Conservation (phyloP, 2,329 filamentous ascomycete species). For the Fusarium sp. region DNA sequence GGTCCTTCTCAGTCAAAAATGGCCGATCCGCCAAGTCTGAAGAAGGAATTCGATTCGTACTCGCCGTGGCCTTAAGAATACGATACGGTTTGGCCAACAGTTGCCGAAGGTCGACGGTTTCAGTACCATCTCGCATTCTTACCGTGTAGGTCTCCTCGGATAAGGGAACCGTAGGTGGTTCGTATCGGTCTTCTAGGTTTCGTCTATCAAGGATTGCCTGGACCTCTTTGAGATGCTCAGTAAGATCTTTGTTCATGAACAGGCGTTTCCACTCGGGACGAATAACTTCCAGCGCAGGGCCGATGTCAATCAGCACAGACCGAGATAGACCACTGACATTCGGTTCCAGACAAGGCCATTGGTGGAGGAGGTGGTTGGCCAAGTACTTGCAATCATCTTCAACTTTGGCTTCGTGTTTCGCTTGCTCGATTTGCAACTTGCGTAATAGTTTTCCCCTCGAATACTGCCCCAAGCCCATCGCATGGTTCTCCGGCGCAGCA, state of each 20-base stretch:
- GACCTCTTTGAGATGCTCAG: constrained; percentile 26
- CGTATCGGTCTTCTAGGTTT: constrained; percentile 16
- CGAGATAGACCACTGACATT: constrained; percentile 14
- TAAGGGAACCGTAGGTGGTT: constrained; percentile 1
- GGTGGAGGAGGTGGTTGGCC: constrained; percentile 31
- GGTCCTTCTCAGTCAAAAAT: constrained; percentile 10
- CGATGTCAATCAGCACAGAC: constrained; percentile 34
- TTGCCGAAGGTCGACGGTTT: constrained; percentile 25
- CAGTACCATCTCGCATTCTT: constrained; percentile 31
- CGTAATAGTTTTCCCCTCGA: constrained; percentile 35
- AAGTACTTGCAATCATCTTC: constrained; percentile 38
- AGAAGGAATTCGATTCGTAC: neutral
- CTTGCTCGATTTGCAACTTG: constrained; percentile 28
- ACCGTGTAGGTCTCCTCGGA: constrained; percentile 26
- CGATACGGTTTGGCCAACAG: constrained; percentile 28
- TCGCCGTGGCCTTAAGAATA: neutral
- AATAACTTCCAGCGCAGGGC: constrained; percentile 32
- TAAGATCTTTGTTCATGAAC: constrained; percentile 33
- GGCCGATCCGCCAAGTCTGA: constrained; percentile 1
- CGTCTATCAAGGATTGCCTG: constrained; percentile 32
- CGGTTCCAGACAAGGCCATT: constrained; percentile 41
- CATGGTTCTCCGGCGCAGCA: constrained; percentile 2
- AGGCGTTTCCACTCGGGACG: constrained; percentile 39
- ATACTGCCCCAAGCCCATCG: constrained; percentile 21
- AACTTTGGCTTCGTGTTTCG: constrained; percentile 30